Evolutionary conservation across 2,329 filamentous ascomycete species (phyloP).

Genomic region (Ophidiomyces ophidiicola): DNA sequence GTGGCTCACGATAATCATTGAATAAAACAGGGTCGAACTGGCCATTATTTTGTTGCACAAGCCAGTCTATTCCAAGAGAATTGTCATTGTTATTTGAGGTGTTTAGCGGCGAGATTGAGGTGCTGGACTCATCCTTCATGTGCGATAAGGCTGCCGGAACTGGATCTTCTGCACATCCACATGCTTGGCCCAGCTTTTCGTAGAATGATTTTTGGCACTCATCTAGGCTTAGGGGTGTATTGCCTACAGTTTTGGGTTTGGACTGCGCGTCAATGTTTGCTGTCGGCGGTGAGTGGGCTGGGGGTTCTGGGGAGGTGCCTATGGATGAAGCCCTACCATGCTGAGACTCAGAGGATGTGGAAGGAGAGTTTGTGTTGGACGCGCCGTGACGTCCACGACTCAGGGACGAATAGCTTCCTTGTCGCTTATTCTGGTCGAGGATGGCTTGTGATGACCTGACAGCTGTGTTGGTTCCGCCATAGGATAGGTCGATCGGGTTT

Average conservation of each 20-base stretch:
- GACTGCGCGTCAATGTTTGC: conserved; percentile 11
- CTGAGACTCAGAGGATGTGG: conserved; percentile 38
- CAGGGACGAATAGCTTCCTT: conserved; percentile 18
- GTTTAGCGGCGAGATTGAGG: conserved; percentile 1
- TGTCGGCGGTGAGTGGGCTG: conserved; percentile 30
- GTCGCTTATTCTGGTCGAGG: conserved; percentile 15
- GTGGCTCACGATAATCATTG: conserved; percentile 80
- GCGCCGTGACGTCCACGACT: conserved; percentile 22
- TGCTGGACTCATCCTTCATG: conserved; percentile 15
- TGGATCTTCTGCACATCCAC: conserved; percentile 35
- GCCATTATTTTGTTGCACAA: conserved; percentile 67
- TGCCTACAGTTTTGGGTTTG: neutral
- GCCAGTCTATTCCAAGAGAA: conserved; percentile 45
- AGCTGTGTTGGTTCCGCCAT: neutral
- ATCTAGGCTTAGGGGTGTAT: neutral
- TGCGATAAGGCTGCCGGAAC: conserved; percentile 27
- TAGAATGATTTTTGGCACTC: conserved; percentile 35
- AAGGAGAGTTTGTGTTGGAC: conserved; percentile 37
- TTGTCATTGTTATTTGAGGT: conserved; percentile 12
- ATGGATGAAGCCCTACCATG: conserved; percentile 35
- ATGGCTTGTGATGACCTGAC: conserved; percentile 1
- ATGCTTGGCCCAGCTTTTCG: conserved; percentile 34
- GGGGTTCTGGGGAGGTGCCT: conserved; percentile 40
- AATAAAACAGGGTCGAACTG: conserved; percentile 88
- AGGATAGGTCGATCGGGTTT: neutral